phyloP scores from a whole-genome alignment of 257 asterid species.

The Solanum appendiculatum region DNA sequence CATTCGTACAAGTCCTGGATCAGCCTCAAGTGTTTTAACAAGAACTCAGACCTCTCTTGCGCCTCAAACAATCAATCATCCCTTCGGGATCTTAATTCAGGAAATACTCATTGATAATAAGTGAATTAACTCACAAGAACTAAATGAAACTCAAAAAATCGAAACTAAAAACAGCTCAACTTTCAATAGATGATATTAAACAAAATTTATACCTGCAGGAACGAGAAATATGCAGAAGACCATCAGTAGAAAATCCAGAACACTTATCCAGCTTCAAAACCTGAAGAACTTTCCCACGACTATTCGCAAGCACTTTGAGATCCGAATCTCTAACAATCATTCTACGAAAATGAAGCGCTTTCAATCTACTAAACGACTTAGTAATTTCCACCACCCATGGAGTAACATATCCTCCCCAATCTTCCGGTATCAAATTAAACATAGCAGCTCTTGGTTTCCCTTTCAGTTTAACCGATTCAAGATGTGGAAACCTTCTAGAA shows the following conservation, averaged over 20 bases:
- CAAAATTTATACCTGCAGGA: slow-evolving; percentile 49
- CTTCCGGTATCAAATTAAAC: slow-evolving; percentile 70
- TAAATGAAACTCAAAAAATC: neutral
- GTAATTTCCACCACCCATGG: slow-evolving; percentile 65
- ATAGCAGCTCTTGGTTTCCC: slow-evolving; percentile 92
- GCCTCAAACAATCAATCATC: neutral
- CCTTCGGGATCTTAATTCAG: neutral
- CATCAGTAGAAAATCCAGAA: slow-evolving; percentile 75
- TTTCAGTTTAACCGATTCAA: slow-evolving; percentile 69
- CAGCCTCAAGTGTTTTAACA: neutral
- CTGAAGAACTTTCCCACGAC: slow-evolving; percentile 31
- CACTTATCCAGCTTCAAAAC: slow-evolving; percentile 73
- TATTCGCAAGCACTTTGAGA: slow-evolving; percentile 39
- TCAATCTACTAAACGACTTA: slow-evolving; percentile 29
- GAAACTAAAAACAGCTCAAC: neutral
- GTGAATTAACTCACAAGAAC: neutral
- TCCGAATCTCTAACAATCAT: slow-evolving; percentile 76
- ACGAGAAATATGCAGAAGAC: slow-evolving; percentile 39
- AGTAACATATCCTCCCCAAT: slow-evolving; percentile 74
- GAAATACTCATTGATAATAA: neutral
- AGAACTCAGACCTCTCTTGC: neutral
- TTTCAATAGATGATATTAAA: too few relatives aligned
- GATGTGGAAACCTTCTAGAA: slow-evolving; percentile 50
- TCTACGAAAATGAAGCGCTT: slow-evolving; percentile 59
- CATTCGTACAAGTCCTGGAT: neutral